Evolutionary conservation across 805 yeast genomes (phyloP).

Genomic region (Kuraishia floccosa): DNA sequence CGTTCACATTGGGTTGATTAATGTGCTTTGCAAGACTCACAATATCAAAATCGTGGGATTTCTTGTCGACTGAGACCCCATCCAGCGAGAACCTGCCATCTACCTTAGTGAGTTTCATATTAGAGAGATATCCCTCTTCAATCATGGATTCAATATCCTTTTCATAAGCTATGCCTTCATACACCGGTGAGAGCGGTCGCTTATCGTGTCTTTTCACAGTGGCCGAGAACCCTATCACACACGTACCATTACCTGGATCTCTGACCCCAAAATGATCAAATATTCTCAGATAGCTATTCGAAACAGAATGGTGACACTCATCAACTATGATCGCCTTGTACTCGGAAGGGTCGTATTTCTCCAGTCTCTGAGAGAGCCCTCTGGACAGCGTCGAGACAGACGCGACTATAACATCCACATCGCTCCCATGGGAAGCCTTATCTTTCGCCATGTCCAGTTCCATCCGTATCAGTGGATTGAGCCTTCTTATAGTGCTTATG

Average conservation of each 20-base stretch:
- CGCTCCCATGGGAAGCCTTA: conserved; percentile 21
- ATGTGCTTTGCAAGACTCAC: conserved; percentile 40
- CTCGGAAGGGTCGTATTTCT: conserved; percentile 40
- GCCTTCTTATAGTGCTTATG: conserved; percentile 27
- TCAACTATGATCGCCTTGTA: conserved; percentile 72
- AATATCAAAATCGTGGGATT: conserved; percentile 46
- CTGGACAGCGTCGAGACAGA: conserved; percentile 60
- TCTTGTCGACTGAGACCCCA: conserved; percentile 11
- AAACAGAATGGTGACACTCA: conserved; percentile 90
- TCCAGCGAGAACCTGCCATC: conserved; percentile 22
- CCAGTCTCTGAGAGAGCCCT: conserved; percentile 28
- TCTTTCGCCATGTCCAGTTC: conserved; percentile 60
- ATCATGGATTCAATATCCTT: conserved; percentile 58
- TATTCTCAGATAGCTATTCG: conserved; percentile 50
- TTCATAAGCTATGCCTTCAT: conserved; percentile 70
- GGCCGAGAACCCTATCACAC: conserved; percentile 80
- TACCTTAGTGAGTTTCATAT: conserved; percentile 54
- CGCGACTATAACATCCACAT: conserved; percentile 61
- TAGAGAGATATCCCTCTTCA: conserved; percentile 54
- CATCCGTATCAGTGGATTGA: conserved; percentile 40
- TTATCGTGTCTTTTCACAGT: conserved; percentile 76
- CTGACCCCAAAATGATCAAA: conserved; percentile 46
- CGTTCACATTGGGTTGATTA: conserved; percentile 42
- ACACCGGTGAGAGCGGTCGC: conserved; percentile 38
- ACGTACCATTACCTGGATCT: conserved; percentile 27